Conservation (phyloP, 1,284 basidiomycete species). For the Exobasidium cylindrosporum region DNA sequence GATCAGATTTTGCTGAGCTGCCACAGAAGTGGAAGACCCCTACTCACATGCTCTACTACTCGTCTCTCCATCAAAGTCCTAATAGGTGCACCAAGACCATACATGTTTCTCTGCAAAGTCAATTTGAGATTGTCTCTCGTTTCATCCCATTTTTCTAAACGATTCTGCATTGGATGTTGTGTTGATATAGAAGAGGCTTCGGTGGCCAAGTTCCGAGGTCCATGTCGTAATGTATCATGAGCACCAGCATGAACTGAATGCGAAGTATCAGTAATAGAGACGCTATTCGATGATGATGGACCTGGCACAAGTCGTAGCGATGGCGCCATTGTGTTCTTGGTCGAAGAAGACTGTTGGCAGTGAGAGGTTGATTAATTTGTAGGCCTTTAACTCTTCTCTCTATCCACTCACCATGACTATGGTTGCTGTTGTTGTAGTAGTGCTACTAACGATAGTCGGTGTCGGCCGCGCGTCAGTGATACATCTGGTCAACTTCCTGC, state of each 20-base stretch:
- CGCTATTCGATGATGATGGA: conserved; percentile 1
- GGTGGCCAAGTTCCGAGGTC: conserved; percentile 35
- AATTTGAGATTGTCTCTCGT: conserved; percentile 85
- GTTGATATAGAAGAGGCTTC: conserved; percentile 27
- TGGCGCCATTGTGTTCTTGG: background rate
- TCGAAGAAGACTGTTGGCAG: conserved; percentile 6
- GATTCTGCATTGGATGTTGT: conserved; percentile 47
- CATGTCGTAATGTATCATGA: conserved; percentile 51
- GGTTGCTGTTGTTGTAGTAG: too few relatives aligned
- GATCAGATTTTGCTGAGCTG: background rate
- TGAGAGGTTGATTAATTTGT: too few relatives aligned
- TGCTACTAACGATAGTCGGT: too few relatives aligned
- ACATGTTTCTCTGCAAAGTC: conserved; percentile 77
- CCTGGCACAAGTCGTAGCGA: conserved; percentile 19
- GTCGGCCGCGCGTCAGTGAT: too few relatives aligned
- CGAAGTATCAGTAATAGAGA: conserved; percentile 30
- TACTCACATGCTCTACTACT: conserved; percentile 71
- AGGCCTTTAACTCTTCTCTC: too few relatives aligned
- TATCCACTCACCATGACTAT: too few relatives aligned
- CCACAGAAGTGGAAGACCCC: too few relatives aligned
- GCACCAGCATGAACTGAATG: conserved; percentile 44
- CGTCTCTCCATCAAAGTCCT: conserved; percentile 89
- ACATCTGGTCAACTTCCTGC: too few relatives aligned
- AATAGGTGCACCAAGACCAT: conserved; percentile 83
- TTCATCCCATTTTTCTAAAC: conserved; percentile 69